Percentiles rank a stretch among this genome's conserved stretches.
Conservation (phyloP, 2,329 filamentous ascomycete genomes). For the Diaporthe aspalathi region DNA sequence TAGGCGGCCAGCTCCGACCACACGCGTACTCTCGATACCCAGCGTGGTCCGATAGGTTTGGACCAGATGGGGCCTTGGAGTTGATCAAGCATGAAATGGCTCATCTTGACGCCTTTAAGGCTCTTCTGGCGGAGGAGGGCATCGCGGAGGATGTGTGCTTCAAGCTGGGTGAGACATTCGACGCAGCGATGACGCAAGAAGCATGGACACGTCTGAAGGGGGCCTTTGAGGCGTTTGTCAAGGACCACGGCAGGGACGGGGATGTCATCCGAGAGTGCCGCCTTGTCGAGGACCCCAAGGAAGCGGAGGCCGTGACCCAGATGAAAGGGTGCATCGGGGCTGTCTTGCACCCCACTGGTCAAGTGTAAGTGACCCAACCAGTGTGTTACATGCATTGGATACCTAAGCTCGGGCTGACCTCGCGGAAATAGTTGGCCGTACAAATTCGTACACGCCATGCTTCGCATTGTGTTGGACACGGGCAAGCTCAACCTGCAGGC, state of each 20-base stretch:
- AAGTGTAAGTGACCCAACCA: constrained; percentile 33
- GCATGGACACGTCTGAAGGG: constrained; percentile 46
- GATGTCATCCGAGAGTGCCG: constrained; percentile 44
- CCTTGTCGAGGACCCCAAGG: constrained; percentile 40
- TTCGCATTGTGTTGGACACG: constrained; percentile 35
- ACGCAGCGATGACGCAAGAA: constrained; percentile 48
- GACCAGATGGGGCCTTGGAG: constrained; percentile 45
- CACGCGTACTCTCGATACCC: constrained; percentile 48
- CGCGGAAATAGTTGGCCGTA: constrained; percentile 35
- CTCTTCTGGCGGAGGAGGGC: constrained; percentile 38
- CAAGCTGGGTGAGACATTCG: constrained; percentile 48
- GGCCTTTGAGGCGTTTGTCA: constrained; percentile 45
- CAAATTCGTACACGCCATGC: constrained; percentile 39
- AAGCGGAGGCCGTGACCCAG: constrained; percentile 47
- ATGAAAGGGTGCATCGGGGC: constrained; percentile 47
- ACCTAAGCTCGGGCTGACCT: background rate
- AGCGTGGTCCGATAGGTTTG: constrained; percentile 45
- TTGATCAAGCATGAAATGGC: constrained; percentile 47
- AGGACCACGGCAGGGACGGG: constrained; percentile 45
- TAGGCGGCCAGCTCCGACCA: constrained; percentile 41
- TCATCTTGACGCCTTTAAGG: constrained; percentile 42
- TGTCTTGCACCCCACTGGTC: constrained; percentile 45
- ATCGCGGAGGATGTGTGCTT: constrained; percentile 47
- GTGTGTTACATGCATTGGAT: background rate
- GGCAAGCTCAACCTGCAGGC: constrained; percentile 45